Conservation (phyloP, 495 filamentous ascomycete species). For the Penicillium antarcticum region DNA sequence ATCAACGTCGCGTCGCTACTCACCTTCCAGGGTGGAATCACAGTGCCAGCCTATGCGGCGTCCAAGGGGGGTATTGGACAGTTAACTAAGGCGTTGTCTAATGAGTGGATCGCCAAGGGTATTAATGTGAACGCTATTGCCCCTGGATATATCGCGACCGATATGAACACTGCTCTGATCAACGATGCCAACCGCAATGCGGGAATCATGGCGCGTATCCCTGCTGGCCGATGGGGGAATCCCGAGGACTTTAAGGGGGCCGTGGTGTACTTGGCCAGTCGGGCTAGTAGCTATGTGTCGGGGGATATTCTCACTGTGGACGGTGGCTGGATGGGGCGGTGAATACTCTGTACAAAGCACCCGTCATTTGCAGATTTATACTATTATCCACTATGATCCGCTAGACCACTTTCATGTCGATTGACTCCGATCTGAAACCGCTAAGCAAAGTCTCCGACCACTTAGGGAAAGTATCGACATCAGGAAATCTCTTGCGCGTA, state of each 20-base stretch:
- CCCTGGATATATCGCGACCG: constrained; percentile 81
- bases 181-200: constrained; percentile 63
- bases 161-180: constrained; percentile 87
- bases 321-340: constrained; percentile 93
- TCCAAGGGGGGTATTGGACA: constrained; percentile 84
- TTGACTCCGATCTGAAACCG: not conserved
- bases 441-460: not conserved
- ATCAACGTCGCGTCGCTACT: constrained; percentile 85
- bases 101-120: constrained; percentile 78
- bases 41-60: constrained; percentile 87
- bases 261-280: constrained; percentile 73
- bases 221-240: constrained; percentile 79
- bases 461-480: not conserved
- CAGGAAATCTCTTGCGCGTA: not conserved
- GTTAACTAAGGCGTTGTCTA: constrained; percentile 82
- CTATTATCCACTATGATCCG: too few species aligned
- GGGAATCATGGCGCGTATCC: constrained; percentile 79
- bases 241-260: constrained; percentile 89
- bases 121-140: constrained; percentile 81
- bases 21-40: constrained; percentile 88
- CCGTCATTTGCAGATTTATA: too few species aligned
- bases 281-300: constrained; percentile 74
- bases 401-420: not conserved
- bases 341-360: constrained; percentile 7
- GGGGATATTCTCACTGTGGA: constrained; percentile 81